Conservation (phyloP, 441 rosid species). For the Erodium trifolium region DNA sequence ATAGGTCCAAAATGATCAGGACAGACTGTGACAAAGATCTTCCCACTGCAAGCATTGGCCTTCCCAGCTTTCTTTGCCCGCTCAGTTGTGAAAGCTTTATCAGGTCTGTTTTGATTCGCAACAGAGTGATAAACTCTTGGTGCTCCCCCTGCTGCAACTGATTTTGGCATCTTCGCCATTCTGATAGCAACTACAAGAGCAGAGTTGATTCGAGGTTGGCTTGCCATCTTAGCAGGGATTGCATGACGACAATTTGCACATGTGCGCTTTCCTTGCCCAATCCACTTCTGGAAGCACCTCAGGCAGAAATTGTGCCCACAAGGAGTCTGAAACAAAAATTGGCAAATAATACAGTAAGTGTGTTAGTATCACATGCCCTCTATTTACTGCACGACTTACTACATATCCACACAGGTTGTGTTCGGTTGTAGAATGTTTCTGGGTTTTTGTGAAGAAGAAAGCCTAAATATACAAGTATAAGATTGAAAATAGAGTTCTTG, state of each 20-base stretch:
- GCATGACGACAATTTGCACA: conserved; percentile 54
- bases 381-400: background rate
- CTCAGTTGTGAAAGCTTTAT: conserved; percentile 64
- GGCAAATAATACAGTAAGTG: background rate
- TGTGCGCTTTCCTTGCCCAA: conserved; percentile 43
- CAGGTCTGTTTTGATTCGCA: conserved; percentile 65
- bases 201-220: conserved; percentile 63
- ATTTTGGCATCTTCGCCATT: conserved; percentile 45
- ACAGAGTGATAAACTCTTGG: conserved; percentile 11
- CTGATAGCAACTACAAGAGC: conserved; percentile 58
- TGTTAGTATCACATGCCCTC: background rate
- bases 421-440: too few relatives aligned
- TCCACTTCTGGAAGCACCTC: conserved; percentile 35
- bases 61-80: conserved; percentile 60
- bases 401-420: too few relatives aligned
- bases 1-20: conserved; percentile 87
- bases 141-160: conserved; percentile 18
- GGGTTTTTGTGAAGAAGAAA: too few relatives aligned
- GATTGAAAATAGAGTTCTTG: too few relatives aligned
- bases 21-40: conserved; percentile 56
- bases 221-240: conserved; percentile 46
- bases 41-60: conserved; percentile 79
- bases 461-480: too few relatives aligned
- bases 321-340: conserved; percentile 2
- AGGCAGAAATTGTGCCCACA: conserved; percentile 10